Percentiles rank a stretch among this genome's conserved stretches.
These are phyloP conservation scores for Fusarium goolgardi DNA, from an alignment of 2,329 filamentous ascomycete species.

Conservation along the genomic window DNA sequence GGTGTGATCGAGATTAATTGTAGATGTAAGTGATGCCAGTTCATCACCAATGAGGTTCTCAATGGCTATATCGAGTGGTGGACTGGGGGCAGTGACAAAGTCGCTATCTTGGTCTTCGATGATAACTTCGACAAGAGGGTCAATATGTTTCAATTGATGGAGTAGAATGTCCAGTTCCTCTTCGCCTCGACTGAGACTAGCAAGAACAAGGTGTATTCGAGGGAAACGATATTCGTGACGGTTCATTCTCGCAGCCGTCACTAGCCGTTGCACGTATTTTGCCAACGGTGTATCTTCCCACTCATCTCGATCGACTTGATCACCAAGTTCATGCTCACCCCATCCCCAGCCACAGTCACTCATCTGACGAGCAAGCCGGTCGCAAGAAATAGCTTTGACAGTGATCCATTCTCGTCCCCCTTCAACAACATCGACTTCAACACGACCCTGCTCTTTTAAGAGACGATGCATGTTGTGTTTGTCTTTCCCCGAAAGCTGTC, in stretches of 20 bases:
- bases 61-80: conserved; percentile 46
- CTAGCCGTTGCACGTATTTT: conserved; percentile 50
- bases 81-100: conserved; percentile 44
- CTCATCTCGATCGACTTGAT: conserved; percentile 50
- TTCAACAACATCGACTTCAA: conserved; percentile 53
- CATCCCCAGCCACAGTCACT: conserved; percentile 57
- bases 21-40: conserved; percentile 50
- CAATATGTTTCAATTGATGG: conserved; percentile 47
- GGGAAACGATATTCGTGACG: conserved; percentile 54
- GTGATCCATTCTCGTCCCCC: conserved; percentile 53
- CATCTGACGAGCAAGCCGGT: conserved; percentile 55
- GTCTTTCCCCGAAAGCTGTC: conserved; percentile 41
- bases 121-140: conserved; percentile 49
- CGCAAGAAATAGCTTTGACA: conserved; percentile 47
- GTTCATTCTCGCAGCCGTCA: conserved; percentile 53
- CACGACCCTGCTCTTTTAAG: conserved; percentile 51
- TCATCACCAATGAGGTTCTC: conserved; percentile 49
- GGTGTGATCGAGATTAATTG: conserved; percentile 57
- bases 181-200: conserved; percentile 48
- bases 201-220: conserved; percentile 51
- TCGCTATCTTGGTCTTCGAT: conserved; percentile 49
- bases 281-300: conserved; percentile 52
- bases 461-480: conserved; percentile 48
- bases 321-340: conserved; percentile 51
- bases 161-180: conserved; percentile 50